Evolutionary conservation across 352 stramenopile genomes (phyloP), one percentile per base, ranked within the genome.

Genomic region (Phytophthora crassamura): DNA sequence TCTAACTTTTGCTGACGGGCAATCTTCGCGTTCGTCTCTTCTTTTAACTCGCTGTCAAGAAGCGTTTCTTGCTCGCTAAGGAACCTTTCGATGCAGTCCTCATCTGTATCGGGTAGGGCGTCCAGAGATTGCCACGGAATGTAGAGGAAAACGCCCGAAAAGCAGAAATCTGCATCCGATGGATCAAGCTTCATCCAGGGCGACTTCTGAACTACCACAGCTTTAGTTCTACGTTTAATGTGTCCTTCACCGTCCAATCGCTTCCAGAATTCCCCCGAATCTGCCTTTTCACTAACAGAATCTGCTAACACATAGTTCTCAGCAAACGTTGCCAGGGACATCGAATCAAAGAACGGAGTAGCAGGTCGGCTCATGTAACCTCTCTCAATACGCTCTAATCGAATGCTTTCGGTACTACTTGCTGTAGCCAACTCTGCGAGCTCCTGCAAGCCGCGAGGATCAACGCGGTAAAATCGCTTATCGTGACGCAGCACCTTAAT

Each of bases 381-480:
- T n/a, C n/a, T n/a, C n/a, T n/a, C n/a, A n/a, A n/a, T n/a, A n/a
- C n/a, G n/a, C n/a, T n/a, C n/a, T n/a, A n/a, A n/a, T n/a, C n/a
- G n/a, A n/a, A n/a, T n/a, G n/a, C n/a, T n/a, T n/a, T n/a, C n/a
- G n/a, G n/a, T n/a, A n/a, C n/a, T n/a, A n/a, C n/a, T n/a, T n/a
- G n/a, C n/a, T n/a, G n/a, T n/a, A n/a, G n/a, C n/a, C n/a, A n/a
- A n/a, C n/a, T n/a, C n/a, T n/a, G n/a, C n/a, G n/a, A n/a, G n/a
- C n/a, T n/a, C n/a, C n/a, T n/a, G n/a, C n/a, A n/a, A n/a, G n/a
- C n/a, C n/a, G n/a, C n/a, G n/a, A n/a, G n/a, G n/a, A n/a, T 63
- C 45, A 3, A 63, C 22, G 11, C 54, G 54, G 20, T 63, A 63
- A n/a, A 41, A 55, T 11, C 54, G 54, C 2, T 11, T 12, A 15